Evolutionary conservation across 306 rosid genomes (phyloP).

Genomic region (Carpinus viminea): DNA sequence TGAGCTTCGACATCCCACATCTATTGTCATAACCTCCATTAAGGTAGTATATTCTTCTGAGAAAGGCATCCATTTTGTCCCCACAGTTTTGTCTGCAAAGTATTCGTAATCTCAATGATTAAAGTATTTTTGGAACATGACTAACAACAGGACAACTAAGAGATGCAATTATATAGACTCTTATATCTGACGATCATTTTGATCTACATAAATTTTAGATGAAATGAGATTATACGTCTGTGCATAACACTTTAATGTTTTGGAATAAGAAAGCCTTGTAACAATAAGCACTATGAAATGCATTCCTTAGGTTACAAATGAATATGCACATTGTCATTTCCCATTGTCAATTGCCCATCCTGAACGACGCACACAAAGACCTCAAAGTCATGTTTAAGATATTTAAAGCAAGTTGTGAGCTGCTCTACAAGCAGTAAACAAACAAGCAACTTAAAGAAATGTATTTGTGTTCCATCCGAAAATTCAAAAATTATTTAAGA

Average conservation of each 20-base stretch:
- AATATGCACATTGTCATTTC: not conserved
- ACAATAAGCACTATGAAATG: not conserved
- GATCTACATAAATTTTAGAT: not conserved
- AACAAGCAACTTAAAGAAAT: not conserved
- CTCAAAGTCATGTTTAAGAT: not conserved
- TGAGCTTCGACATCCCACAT: conserved; percentile 73
- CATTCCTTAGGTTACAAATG: not conserved
- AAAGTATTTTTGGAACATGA: conserved; percentile 17
- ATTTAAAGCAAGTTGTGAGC: not conserved
- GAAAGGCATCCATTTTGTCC: conserved; percentile 72
- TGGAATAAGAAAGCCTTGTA: not conserved
- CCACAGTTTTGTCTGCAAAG: conserved; percentile 74
- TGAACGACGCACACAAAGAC: not conserved
- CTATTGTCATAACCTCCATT: conserved; percentile 76
- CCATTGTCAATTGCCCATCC: not conserved
- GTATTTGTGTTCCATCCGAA: not conserved
- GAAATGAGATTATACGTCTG: not conserved
- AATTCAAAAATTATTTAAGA: not conserved
- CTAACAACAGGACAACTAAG: conserved; percentile 3
- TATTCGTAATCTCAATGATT: conserved; percentile 20
- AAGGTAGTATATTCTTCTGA: conserved; percentile 68
- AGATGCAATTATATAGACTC: not conserved
- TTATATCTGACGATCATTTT: not conserved
- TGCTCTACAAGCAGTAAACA: not conserved
- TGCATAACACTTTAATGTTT: not conserved